Percentiles rank a stretch among this genome's conserved stretches.
Conservation (phyloP, 2,329 filamentous ascomycete species). For the Epichloe typhina region DNA sequence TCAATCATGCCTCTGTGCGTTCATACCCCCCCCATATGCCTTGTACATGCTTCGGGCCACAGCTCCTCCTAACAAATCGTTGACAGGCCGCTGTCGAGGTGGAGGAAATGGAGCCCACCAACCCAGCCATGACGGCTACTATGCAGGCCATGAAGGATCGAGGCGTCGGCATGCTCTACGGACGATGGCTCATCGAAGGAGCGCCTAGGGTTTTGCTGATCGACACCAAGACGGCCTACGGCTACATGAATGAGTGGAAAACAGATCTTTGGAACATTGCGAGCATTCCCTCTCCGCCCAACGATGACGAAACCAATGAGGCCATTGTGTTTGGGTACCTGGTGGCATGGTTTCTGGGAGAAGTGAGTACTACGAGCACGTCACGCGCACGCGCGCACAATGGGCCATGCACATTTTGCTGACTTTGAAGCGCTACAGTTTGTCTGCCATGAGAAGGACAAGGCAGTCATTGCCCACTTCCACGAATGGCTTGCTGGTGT, state of each 20-base stretch:
- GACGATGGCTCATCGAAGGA: constrained; percentile 94
- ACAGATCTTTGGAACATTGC: constrained; percentile 85
- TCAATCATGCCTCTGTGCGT: constrained; percentile 78
- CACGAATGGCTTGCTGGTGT: constrained; percentile 98
- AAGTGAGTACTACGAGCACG: constrained; percentile 44
- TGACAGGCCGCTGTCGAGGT: constrained; percentile 91
- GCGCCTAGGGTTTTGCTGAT: constrained; percentile 88
- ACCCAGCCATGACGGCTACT: constrained; percentile 64
- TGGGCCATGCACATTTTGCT: not conserved
- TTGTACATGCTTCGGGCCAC: not conserved
- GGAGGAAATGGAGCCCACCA: constrained; percentile 77
- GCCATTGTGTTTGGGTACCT: constrained; percentile 95
- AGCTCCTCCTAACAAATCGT: constrained; percentile 2
- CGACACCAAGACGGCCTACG: constrained; percentile 86
- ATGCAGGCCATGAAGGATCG: constrained; percentile 89
- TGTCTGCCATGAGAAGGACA: constrained; percentile 81
- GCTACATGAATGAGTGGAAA: constrained; percentile 93
- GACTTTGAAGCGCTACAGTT: constrained; percentile 42
- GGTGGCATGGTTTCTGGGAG: constrained; percentile 94
- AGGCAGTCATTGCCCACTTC: constrained; percentile 92
- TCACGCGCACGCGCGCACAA: not conserved
- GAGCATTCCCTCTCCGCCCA: constrained; percentile 83
- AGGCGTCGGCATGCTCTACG: constrained; percentile 81
- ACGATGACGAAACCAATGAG: constrained; percentile 92
- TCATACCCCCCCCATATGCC: not conserved